Conservation (phyloP, 1,139 yeast species). For the Diutina mesorugosa region DNA sequence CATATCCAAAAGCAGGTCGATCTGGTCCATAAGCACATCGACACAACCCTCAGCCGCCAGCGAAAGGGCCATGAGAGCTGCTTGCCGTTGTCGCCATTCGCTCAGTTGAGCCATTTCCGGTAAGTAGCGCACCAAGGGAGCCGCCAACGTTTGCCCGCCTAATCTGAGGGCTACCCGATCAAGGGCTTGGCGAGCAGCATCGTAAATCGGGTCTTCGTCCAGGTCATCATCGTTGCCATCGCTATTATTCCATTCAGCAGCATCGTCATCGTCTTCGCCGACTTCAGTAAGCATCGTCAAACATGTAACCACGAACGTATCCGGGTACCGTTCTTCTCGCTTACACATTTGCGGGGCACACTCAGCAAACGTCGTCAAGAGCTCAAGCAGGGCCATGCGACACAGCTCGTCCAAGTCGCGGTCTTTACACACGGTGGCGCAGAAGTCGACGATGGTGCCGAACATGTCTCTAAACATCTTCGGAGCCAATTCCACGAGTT, state of each 20-base stretch:
- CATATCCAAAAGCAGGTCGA: conserved; percentile 71
- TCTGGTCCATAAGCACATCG: conserved; percentile 73
- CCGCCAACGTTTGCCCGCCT: conserved; percentile 74
- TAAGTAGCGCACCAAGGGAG: conserved; percentile 73
- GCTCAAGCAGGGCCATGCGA: conserved; percentile 77
- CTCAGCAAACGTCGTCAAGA: conserved; percentile 82
- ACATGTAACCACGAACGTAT: conserved; percentile 54
- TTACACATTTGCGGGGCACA: conserved; percentile 94
- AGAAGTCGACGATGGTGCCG: conserved; percentile 71
- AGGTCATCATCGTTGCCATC: conserved; percentile 69
- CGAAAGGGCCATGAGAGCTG: conserved; percentile 91
- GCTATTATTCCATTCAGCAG: conserved; percentile 70
- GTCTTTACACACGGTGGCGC: conserved; percentile 70
- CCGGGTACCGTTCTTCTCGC: conserved; percentile 59
- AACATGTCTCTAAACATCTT: conserved; percentile 89
- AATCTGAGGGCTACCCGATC: conserved; percentile 80
- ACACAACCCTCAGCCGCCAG: conserved; percentile 97
- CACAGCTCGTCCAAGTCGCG: conserved; percentile 68
- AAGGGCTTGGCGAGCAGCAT: conserved; percentile 86
- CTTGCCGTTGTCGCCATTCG: conserved; percentile 92
- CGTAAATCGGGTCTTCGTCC: conserved; percentile 78
- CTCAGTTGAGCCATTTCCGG: conserved; percentile 69
- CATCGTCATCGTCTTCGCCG: conserved; percentile 75
- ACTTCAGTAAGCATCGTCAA: conserved; percentile 87
- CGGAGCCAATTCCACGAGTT: conserved; percentile 87